A percentile compares a stretch with the other conserved stretches of the same genome.
Conservation (phyloP, 345 rosid genomes). For the Camelina neglecta region DNA sequence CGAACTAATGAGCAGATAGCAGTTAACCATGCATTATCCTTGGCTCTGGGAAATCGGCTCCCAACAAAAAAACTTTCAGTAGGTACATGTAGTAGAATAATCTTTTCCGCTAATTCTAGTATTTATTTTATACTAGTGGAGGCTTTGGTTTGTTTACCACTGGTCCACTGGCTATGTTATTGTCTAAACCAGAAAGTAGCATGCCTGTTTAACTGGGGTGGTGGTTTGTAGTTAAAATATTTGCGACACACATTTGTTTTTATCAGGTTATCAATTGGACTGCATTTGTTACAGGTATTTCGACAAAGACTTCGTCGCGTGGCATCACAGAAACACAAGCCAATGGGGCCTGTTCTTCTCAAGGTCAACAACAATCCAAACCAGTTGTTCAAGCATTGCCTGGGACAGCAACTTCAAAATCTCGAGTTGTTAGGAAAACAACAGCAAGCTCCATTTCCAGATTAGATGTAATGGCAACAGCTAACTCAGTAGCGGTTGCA, state of each 20-base stretch:
- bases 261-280: slow-evolving; percentile 3
- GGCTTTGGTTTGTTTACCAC: slow-evolving; percentile 16
- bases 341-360: slow-evolving; percentile 34
- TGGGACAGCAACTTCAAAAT: slow-evolving; percentile 45
- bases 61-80: slow-evolving; percentile 53
- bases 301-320: slow-evolving; percentile 36
- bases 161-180: slow-evolving; percentile 15
- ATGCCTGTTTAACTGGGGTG: slow-evolving; percentile 21
- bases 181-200: slow-evolving; percentile 1
- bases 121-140: neutral
- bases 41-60: slow-evolving; percentile 59
- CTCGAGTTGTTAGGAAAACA: slow-evolving; percentile 48
- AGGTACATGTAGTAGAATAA: slow-evolving; percentile 41
- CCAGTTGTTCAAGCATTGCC: slow-evolving; percentile 46
- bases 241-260: neutral
- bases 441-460: slow-evolving; percentile 48
- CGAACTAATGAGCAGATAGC: slow-evolving; percentile 74
- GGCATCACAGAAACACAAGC: slow-evolving; percentile 48
- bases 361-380: slow-evolving; percentile 52
- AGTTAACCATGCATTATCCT: slow-evolving; percentile 70
- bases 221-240: slow-evolving; percentile 1
- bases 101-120: neutral
- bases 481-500: slow-evolving; percentile 79
- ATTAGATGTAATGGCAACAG: slow-evolving; percentile 62
- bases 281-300: slow-evolving; percentile 32